phyloP scores from a whole-genome alignment of 176 grass and related monocot species.

The Eremochloa ophiuroides region DNA sequence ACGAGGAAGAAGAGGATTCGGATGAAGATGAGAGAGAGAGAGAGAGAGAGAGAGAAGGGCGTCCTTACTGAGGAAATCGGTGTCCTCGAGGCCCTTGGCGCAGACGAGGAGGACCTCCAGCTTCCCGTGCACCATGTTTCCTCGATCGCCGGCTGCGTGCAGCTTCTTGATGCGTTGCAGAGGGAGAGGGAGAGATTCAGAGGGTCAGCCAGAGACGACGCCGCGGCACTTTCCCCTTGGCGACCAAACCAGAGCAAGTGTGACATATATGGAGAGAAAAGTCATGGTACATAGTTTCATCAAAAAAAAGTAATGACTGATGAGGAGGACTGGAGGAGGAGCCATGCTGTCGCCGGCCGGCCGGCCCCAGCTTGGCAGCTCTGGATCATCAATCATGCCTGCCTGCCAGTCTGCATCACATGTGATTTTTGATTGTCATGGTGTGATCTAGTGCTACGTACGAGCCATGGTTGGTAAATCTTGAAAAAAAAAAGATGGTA shows the following conservation, averaged over 20 bases:
- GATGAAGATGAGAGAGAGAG: not conserved
- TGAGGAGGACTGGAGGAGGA: not conserved
- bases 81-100: constrained; percentile 65
- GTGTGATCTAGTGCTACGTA: not conserved
- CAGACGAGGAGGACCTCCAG: constrained; percentile 59
- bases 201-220: not conserved
- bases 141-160: not conserved
- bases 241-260: not conserved
- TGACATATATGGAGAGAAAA: not conserved
- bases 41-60: not conserved
- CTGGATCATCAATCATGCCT: not conserved
- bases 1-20: not conserved
- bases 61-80: constrained; percentile 57
- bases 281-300: not conserved
- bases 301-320: not conserved
- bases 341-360: not conserved
- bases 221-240: not conserved
- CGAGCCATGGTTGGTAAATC: not conserved
- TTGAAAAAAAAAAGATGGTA: not conserved
- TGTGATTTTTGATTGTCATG: not conserved
- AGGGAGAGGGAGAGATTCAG: not conserved
- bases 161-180: not conserved
- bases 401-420: constrained; percentile 9
- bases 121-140: constrained; percentile 48
- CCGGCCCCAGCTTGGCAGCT: constrained; percentile 9